Evolutionary conservation across 352 stramenopile species (phyloP).

Genomic region (Phytophthora fragariaefolia): DNA sequence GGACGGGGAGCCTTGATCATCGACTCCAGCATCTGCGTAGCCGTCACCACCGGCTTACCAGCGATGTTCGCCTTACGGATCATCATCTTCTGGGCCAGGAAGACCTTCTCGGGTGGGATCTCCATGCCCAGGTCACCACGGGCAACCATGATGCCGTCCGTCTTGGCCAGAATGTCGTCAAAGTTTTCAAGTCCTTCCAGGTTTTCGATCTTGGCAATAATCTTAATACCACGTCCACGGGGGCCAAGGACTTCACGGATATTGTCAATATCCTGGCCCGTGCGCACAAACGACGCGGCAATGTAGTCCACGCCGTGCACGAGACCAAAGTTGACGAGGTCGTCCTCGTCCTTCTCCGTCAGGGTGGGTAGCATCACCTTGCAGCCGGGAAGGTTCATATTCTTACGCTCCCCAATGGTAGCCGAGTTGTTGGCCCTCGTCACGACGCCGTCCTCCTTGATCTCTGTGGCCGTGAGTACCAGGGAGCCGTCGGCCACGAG

Average conservation of each 20-base stretch:
- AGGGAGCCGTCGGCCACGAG: slow-evolving; percentile 95
- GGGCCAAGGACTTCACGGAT: slow-evolving; percentile 93
- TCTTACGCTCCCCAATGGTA: slow-evolving; percentile 93
- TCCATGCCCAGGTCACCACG: slow-evolving; percentile 99
- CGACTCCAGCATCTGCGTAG: slow-evolving; percentile 99
- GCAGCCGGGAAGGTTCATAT: slow-evolving; percentile 96
- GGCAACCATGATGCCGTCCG: slow-evolving; percentile 99
- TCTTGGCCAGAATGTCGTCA: slow-evolving; percentile 96
- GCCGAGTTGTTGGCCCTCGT: slow-evolving; percentile 81
- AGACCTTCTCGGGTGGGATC: slow-evolving; percentile 98
- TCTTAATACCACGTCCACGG: slow-evolving; percentile 89
- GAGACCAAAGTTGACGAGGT: slow-evolving; percentile 96
- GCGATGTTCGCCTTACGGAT: slow-evolving; percentile 96
- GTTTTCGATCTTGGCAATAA: slow-evolving; percentile 99
- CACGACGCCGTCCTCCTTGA: slow-evolving; percentile 82
- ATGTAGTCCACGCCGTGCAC: slow-evolving; percentile 98
- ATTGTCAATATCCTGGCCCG: slow-evolving; percentile 96
- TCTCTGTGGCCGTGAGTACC: slow-evolving; percentile 90
- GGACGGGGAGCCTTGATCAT: slow-evolving; percentile 98
- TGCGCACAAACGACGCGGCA: slow-evolving; percentile 98
- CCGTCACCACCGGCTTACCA: slow-evolving; percentile 98
- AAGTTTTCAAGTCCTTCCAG: slow-evolving; percentile 97
- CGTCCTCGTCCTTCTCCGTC: slow-evolving; percentile 93
- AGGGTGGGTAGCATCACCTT: slow-evolving; percentile 93
- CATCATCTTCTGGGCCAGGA: slow-evolving; percentile 99